phyloP scores from a whole-genome alignment of 2,329 filamentous ascomycete genomes.

The Orbilia oligospora region DNA sequence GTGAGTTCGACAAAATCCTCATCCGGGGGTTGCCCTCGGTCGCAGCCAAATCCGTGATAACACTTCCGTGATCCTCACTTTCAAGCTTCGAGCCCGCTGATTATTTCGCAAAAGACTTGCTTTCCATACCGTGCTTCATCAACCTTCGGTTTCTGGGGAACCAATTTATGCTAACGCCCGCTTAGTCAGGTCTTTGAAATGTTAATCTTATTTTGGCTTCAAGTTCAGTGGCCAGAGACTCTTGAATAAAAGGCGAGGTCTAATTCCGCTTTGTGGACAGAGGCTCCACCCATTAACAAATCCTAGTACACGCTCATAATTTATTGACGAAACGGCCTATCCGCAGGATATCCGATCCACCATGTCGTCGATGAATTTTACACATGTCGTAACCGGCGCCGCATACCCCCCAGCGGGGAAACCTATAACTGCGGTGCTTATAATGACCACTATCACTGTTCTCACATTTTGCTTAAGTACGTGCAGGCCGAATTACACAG shows the following conservation, averaged over 20 bases:
- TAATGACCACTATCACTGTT: constrained; percentile 35
- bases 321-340: neutral
- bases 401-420: constrained; percentile 21
- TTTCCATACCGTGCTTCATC: neutral
- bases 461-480: constrained; percentile 39
- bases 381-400: constrained; percentile 25
- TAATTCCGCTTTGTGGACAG: neutral
- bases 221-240: neutral
- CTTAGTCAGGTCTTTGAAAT: too few relatives aligned
- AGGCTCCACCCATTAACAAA: neutral
- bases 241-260: neutral
- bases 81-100: neutral
- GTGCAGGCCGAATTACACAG: neutral
- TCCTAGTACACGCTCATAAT: neutral
- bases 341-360: neutral
- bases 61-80: neutral
- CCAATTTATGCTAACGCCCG: too few relatives aligned
- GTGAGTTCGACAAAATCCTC: neutral
- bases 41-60: neutral
- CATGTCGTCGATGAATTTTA: constrained; percentile 19
- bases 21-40: neutral
- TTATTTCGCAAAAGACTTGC: neutral
- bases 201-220: too few relatives aligned
- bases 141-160: neutral
- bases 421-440: constrained; percentile 5